Evolutionary conservation across 768 basidiomycete species (phyloP).

Genomic region (Agrocybe pediades): DNA sequence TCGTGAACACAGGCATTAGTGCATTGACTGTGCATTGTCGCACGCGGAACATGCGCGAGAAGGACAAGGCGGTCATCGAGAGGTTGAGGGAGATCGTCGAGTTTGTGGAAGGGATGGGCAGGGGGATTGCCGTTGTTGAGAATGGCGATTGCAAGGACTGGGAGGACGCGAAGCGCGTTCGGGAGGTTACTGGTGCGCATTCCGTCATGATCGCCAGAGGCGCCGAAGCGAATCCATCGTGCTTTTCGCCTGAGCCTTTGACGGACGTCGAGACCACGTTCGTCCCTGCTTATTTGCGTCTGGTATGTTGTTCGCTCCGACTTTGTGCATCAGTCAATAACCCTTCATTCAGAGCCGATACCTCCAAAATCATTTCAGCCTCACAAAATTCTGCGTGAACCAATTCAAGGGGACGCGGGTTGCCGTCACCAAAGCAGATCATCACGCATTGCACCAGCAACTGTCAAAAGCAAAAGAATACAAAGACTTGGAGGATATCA

Average conservation of each 20-base stretch:
- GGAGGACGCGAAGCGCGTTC: constrained; percentile 77
- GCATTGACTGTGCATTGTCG: constrained; percentile 94
- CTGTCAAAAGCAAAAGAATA: constrained; percentile 66
- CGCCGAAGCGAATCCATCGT: constrained; percentile 90
- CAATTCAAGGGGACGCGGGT: constrained; percentile 77
- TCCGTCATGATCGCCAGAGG: constrained; percentile 97
- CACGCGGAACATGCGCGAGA: constrained; percentile 87
- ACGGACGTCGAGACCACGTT: constrained; percentile 69
- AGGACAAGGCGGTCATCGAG: constrained; percentile 76
- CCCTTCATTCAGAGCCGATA: constrained; percentile 58
- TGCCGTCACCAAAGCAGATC: constrained; percentile 57
- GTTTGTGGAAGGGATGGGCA: constrained; percentile 73
- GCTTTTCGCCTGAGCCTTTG: constrained; percentile 74
- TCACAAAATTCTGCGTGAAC: constrained; percentile 85
- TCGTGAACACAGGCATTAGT: constrained; percentile 85
- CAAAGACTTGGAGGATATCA: constrained; percentile 50
- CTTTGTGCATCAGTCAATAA: neutral
- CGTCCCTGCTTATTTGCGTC: constrained; percentile 70
- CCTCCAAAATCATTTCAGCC: constrained; percentile 75
- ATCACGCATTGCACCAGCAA: constrained; percentile 52
- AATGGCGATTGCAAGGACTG: constrained; percentile 90
- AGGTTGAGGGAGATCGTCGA: constrained; percentile 85
- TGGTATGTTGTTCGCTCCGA: constrained; percentile 45
- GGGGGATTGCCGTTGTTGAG: constrained; percentile 84
- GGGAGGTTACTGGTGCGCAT: constrained; percentile 78